Percentiles rank a stretch among this genome's conserved stretches.
phyloP scores from a whole-genome alignment of 2,329 filamentous ascomycete genomes.

The Cordyceps farinosa region DNA sequence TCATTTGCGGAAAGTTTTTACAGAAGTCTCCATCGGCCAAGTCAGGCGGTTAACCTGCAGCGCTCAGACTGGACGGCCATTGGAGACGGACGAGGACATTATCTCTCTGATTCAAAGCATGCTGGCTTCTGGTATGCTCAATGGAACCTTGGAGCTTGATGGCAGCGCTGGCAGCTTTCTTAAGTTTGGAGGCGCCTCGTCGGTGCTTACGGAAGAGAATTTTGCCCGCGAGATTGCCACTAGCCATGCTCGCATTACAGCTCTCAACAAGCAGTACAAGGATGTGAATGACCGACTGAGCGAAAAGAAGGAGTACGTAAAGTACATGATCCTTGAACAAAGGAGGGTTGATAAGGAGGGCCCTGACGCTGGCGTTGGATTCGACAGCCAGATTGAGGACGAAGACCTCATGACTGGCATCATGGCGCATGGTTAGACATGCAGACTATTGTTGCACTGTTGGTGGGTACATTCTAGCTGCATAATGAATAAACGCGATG shows the following conservation, averaged over 20 bases:
- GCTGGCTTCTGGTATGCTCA: slow-evolving; percentile 52
- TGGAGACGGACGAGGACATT: slow-evolving; percentile 42
- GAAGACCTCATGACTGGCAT: slow-evolving; percentile 58
- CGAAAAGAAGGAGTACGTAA: slow-evolving; percentile 55
- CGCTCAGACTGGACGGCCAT: slow-evolving; percentile 47
- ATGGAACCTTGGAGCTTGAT: slow-evolving; percentile 48
- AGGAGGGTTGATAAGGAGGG: slow-evolving; percentile 44
- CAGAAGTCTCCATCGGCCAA: slow-evolving; percentile 53
- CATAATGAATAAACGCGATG: slow-evolving; percentile 12
- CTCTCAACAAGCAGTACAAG: slow-evolving; percentile 46
- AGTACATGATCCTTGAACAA: slow-evolving; percentile 43
- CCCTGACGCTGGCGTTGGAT: slow-evolving; percentile 35
- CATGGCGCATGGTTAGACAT: slow-evolving; percentile 21
- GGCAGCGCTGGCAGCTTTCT: slow-evolving; percentile 44
- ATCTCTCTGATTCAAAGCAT: slow-evolving; percentile 50
- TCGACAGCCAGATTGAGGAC: slow-evolving; percentile 52
- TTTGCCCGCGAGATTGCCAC: slow-evolving; percentile 46
- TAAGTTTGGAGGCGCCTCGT: slow-evolving; percentile 44
- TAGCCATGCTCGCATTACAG: slow-evolving; percentile 40
- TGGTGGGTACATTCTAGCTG: background rate
- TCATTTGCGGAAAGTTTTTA: slow-evolving; percentile 69
- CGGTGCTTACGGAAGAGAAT: slow-evolving; percentile 46
- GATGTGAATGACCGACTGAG: slow-evolving; percentile 52
- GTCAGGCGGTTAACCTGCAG: slow-evolving; percentile 50
- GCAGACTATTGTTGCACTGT: background rate